Conservation (phyloP, 495 filamentous ascomycete species). For the Copromyces sp. region DNA sequence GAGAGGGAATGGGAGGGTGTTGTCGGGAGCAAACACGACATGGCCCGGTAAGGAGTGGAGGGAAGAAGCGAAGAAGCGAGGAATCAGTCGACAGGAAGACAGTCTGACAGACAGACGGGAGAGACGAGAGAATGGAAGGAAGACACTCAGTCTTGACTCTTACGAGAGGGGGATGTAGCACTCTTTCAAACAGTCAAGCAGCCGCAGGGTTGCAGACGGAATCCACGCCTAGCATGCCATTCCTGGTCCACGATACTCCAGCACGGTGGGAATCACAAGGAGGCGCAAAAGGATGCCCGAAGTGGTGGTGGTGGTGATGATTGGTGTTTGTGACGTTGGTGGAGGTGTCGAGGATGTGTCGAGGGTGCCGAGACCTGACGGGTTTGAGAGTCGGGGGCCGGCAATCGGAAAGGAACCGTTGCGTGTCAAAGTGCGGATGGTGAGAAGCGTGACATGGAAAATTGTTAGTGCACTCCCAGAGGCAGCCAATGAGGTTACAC, state of each 20-base stretch:
- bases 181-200: background rate
- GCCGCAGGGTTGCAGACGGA: background rate
- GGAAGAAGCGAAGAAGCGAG: background rate
- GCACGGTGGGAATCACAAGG: background rate
- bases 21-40: background rate
- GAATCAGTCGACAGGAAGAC: background rate
- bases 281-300: background rate
- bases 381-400: background rate
- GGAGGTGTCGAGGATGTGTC: background rate
- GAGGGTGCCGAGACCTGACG: background rate
- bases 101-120: background rate
- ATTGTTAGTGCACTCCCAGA: background rate
- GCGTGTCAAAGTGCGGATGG: background rate
- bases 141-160: background rate
- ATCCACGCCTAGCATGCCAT: background rate
- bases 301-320: background rate
- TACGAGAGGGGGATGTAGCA: background rate
- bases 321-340: background rate
- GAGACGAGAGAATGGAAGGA: background rate
- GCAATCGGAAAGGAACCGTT: background rate
- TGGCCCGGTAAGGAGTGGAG: background rate
- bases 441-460: background rate
- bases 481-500: background rate
- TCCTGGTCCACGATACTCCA: background rate
- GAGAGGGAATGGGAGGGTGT: background rate